phyloP scores from a whole-genome alignment of 306 rosid genomes.

The Cucurbita ficifolia region DNA sequence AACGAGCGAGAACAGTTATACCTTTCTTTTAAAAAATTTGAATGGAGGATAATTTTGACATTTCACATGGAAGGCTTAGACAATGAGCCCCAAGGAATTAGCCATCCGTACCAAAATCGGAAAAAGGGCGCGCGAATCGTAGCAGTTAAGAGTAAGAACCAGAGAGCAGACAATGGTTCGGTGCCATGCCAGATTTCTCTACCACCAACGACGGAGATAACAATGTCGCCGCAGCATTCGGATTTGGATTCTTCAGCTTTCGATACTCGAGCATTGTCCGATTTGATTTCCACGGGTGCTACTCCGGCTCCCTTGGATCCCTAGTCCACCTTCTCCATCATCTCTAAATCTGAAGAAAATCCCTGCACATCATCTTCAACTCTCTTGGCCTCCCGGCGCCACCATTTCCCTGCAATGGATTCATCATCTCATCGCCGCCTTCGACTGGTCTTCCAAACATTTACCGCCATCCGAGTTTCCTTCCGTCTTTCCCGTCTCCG shows the following conservation, averaged over 20 bases:
- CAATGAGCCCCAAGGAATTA: no score
- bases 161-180: not conserved
- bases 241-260: constrained; percentile 3
- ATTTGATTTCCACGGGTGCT: not conserved
- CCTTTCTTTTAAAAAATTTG: no score
- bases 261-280: not conserved
- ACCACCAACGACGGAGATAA: not conserved
- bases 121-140: not conserved
- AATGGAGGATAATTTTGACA: no score
- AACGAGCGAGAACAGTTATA: no score
- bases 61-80: no score
- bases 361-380: constrained; percentile 7
- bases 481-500: constrained; percentile 43
- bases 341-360: constrained; percentile 7
- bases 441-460: constrained; percentile 63
- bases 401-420: constrained; percentile 41
- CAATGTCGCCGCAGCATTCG: not conserved
- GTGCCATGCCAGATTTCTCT: not conserved
- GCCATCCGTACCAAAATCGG: no score
- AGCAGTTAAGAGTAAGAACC: not conserved
- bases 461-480: constrained; percentile 41
- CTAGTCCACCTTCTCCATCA: not conserved
- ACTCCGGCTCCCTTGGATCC: not conserved
- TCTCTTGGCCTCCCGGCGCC: constrained; percentile 54
- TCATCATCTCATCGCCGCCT: constrained; percentile 28